Conservation (phyloP, 2,329 filamentous ascomycete species). For the Knoxdaviesia capensis region DNA sequence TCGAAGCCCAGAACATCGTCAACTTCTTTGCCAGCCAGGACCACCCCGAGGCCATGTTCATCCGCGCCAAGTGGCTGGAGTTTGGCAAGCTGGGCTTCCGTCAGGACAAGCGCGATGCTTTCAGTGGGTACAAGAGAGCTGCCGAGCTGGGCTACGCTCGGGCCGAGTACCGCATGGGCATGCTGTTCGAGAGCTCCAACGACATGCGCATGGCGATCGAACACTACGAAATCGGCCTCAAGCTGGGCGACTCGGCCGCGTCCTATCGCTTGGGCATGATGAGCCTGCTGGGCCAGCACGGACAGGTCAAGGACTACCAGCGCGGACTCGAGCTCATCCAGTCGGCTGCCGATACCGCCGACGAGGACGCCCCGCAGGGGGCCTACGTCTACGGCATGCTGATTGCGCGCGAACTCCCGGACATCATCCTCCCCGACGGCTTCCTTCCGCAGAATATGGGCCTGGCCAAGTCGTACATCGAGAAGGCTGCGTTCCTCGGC, state of each 20-base stretch:
- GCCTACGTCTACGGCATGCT: conserved; percentile 95
- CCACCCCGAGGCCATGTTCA: conserved; percentile 86
- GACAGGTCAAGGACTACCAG: conserved; percentile 62
- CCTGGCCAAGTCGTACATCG: conserved; percentile 67
- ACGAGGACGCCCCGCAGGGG: conserved; percentile 92
- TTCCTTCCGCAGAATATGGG: conserved; percentile 53
- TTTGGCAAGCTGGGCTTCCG: conserved; percentile 90
- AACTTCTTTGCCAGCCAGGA: conserved; percentile 75
- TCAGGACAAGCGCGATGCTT: conserved; percentile 87
- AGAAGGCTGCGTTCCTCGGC: conserved; percentile 88
- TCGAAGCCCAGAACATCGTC: conserved; percentile 84
- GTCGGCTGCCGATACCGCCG: conserved; percentile 64
- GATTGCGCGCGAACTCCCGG: conserved; percentile 73
- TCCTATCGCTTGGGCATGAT: conserved; percentile 88
- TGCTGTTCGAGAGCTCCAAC: conserved; percentile 93
- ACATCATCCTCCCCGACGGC: conserved; percentile 57
- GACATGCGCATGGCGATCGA: conserved; percentile 78
- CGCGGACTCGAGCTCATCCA: conserved; percentile 67
- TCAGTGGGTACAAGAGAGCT: conserved; percentile 67
- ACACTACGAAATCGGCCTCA: conserved; percentile 72
- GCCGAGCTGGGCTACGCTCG: conserved; percentile 70
- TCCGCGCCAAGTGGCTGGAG: conserved; percentile 90
- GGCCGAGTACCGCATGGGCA: conserved; percentile 91
- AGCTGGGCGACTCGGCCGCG: conserved; percentile 69
- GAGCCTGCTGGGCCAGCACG: conserved; percentile 84